Evolutionary conservation across 352 stramenopile genomes (phyloP), one percentile per base, ranked within the genome.

Genomic region (Pythium dissotocum): DNA sequence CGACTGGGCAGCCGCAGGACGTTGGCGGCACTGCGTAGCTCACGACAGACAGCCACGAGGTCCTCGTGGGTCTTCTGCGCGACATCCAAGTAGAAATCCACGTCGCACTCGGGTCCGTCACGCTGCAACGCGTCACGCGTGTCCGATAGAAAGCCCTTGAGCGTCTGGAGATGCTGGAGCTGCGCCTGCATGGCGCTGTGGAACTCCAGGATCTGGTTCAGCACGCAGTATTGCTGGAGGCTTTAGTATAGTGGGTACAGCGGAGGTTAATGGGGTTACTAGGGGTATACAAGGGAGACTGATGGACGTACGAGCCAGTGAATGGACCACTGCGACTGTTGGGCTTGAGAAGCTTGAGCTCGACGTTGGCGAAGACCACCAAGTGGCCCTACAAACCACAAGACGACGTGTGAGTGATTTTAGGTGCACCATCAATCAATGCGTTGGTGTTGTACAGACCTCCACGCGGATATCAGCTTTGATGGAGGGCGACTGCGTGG

Each of bases 141-240:
- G 40, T 68, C 55, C 52, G 77, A 56, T 38, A 90, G 61, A 33
- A 88, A 90, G 7, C 75, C 63, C 66, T 84, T 86, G 32, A 91
- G 72, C 18, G 72, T 63, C 24, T 76, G 73, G 36, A 93, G 72
- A 6, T 68, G 70, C 7, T 72, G 75, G 58, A 89, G 65, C 73
- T 90, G 82, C 24, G 76, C 71, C 69, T 91, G 84, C 55, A 89
- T 65, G 52, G 86, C 77, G 58, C 78, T 76, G 63, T 94, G 84
- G 65, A 94, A 92, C 73, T 94, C 86, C 54, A 94, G 78, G 65
- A 94, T 91, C 72, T 94, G 86, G 71, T 92, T 88, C 40, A 94
- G 69, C 61, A 94, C 83, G 67, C 83, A 92, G 65, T 92, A 94
- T 44, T 94, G 82, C 65, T 92, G 80, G 60, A 94, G 69, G 26